Percentiles rank a stretch among this genome's conserved stretches.
These are phyloP conservation scores for Decorospora gaudefroyi DNA, from an alignment of 2,329 filamentous ascomycete genomes.

Conservation along the genomic window DNA sequence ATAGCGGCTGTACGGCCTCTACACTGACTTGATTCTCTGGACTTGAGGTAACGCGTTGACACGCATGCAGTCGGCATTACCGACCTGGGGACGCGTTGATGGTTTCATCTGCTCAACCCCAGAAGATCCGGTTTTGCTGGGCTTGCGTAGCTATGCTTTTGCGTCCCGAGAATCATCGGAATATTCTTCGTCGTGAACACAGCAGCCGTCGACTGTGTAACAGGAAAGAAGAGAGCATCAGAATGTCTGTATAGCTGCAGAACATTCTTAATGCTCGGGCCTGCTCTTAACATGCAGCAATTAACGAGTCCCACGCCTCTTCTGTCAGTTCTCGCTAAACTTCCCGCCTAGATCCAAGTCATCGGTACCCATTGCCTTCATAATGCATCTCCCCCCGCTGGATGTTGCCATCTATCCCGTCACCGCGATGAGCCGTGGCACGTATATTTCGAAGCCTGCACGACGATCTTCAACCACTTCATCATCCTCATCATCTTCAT, in stretches of 20 bases:
- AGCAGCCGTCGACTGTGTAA: background rate
- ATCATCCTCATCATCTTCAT: constrained; percentile 35
- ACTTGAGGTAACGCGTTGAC: constrained; percentile 17
- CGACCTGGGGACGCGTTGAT: constrained; percentile 11
- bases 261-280: constrained; percentile 21
- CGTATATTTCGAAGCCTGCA: constrained; percentile 28
- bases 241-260: background rate
- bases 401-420: constrained; percentile 41
- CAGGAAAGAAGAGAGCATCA: background rate
- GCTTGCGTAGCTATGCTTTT: constrained; percentile 15
- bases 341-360: constrained; percentile 17
- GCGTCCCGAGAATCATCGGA: constrained; percentile 7
- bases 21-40: constrained; percentile 9
- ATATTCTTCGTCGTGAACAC: background rate
- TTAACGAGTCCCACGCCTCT: constrained; percentile 12
- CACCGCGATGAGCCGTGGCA: constrained; percentile 44
- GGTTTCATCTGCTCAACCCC: constrained; percentile 13
- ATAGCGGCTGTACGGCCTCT: constrained; percentile 23
- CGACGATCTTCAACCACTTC: constrained; percentile 32
- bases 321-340: constrained; percentile 25
- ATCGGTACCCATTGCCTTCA: constrained; percentile 23
- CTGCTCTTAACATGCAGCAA: constrained; percentile 27
- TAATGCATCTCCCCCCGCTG: constrained; percentile 47
- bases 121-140: constrained; percentile 30
- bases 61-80: constrained; percentile 10